Percentiles rank a stretch among this genome's conserved stretches.
Conservation (phyloP, 164 flowering plant genomes). For the Litsea cubeba region DNA sequence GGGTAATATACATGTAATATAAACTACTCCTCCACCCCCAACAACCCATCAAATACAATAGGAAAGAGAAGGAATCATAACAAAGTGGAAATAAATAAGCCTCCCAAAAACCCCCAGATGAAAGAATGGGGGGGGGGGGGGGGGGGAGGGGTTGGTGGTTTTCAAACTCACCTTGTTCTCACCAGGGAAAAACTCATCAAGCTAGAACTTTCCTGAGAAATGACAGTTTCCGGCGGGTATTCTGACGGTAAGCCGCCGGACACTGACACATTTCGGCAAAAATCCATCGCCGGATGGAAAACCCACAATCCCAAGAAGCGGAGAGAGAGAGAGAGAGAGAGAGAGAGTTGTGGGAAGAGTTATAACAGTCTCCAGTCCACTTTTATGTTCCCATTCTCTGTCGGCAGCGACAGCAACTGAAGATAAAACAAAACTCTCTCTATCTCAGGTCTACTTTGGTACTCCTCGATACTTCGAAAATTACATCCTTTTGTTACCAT, state of each 20-base stretch:
- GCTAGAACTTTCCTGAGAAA: conserved; percentile 21
- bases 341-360: not conserved
- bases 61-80: not conserved
- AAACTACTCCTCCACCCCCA: too few relatives aligned
- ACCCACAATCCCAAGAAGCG: not conserved
- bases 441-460: not conserved
- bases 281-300: conserved; percentile 32
- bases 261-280: conserved; percentile 36
- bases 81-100: not conserved
- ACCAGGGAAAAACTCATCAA: conserved; percentile 44
- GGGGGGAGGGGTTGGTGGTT: too few relatives aligned
- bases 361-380: not conserved
- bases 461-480: not conserved
- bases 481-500: not conserved
- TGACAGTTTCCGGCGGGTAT: conserved; percentile 21
- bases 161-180: conserved; percentile 28
- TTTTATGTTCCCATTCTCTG: conserved; percentile 15
- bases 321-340: conserved; percentile 10
- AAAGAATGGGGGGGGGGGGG: not conserved
- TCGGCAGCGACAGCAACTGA: conserved; percentile 43
- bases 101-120: not conserved
- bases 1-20: too few relatives aligned
- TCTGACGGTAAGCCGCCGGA: conserved; percentile 30
- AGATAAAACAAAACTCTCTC: conserved; percentile 4
- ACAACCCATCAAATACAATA: not conserved